These are phyloP conservation scores for Trichophyton benhamiae DNA, from an alignment of 2,329 filamentous ascomycete genomes.

Conservation along the genomic window DNA sequence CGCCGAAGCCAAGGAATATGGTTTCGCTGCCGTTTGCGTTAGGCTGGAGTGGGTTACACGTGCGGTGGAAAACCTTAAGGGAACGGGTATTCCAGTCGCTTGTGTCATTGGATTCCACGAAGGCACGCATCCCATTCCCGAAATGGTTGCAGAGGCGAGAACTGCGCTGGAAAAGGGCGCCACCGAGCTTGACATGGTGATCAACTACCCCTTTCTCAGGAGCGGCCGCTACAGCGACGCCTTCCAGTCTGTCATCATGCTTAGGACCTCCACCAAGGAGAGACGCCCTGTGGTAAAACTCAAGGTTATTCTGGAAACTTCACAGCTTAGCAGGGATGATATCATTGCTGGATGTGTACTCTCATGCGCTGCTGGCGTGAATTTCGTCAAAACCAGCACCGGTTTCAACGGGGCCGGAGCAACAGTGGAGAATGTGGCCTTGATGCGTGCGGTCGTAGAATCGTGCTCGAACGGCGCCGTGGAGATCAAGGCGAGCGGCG, in stretches of 20 bases:
- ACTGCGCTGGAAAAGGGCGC: conserved; percentile 41
- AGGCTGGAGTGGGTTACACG: conserved; percentile 41
- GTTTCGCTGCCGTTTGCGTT: conserved; percentile 44
- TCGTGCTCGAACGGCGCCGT: conserved; percentile 27
- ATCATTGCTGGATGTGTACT: conserved; percentile 44
- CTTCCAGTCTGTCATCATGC: conserved; percentile 41
- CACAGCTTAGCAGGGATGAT: conserved; percentile 37
- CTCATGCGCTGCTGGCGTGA: conserved; percentile 41
- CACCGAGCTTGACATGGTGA: conserved; percentile 46
- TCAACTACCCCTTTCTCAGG: conserved; percentile 42
- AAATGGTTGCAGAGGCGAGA: conserved; percentile 42
- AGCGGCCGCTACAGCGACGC: conserved; percentile 36
- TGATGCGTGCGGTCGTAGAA: conserved; percentile 42
- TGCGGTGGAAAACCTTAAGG: conserved; percentile 37
- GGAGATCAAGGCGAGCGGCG: conserved; percentile 49
- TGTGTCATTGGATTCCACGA: conserved; percentile 51
- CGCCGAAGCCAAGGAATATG: conserved; percentile 38
- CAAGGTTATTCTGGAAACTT: conserved; percentile 50
- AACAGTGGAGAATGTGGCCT: conserved; percentile 38
- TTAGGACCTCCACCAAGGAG: conserved; percentile 31
- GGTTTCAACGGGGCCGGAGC: conserved; percentile 47
- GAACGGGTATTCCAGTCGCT: conserved; percentile 39
- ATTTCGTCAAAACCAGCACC: conserved; percentile 50
- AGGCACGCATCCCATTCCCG: conserved; percentile 41
- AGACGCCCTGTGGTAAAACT: conserved; percentile 25